Evolutionary conservation across 306 rosid species (phyloP).

Genomic region (Medicago truncatula): DNA sequence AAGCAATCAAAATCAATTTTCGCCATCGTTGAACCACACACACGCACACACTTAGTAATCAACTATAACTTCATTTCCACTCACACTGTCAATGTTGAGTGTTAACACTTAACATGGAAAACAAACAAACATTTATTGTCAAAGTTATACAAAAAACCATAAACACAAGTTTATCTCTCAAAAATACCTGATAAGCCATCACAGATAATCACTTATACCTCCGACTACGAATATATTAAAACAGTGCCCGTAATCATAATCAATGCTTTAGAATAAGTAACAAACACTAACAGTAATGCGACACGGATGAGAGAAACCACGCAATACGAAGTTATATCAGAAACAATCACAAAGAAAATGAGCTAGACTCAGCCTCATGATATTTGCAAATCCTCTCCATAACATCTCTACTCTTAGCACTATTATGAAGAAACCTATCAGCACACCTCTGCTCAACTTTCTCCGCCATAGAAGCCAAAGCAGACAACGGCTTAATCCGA

Average conservation of each 20-base stretch:
- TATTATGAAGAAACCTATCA: constrained; percentile 81
- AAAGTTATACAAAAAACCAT: background rate
- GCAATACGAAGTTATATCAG: background rate
- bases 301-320: background rate
- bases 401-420: constrained; percentile 87
- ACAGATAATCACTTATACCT: constrained; percentile 14
- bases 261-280: background rate
- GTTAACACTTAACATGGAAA: constrained; percentile 1
- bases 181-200: background rate
- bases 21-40: background rate
- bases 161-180: background rate
- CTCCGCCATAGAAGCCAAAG: constrained; percentile 84
- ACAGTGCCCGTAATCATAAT: background rate
- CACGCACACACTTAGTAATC: background rate
- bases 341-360: constrained; percentile 53
- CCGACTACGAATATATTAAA: background rate
- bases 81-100: constrained; percentile 7
- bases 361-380: constrained; percentile 81
- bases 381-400: constrained; percentile 95
- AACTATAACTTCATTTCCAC: constrained; percentile 16
- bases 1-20: background rate
- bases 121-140: background rate
- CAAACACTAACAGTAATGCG: background rate
- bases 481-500: constrained; percentile 81
- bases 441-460: constrained; percentile 90